Evolutionary conservation across 768 basidiomycete genomes (phyloP), one percentile per base, ranked within the genome.

Genomic region (Sutorius australiensis): DNA sequence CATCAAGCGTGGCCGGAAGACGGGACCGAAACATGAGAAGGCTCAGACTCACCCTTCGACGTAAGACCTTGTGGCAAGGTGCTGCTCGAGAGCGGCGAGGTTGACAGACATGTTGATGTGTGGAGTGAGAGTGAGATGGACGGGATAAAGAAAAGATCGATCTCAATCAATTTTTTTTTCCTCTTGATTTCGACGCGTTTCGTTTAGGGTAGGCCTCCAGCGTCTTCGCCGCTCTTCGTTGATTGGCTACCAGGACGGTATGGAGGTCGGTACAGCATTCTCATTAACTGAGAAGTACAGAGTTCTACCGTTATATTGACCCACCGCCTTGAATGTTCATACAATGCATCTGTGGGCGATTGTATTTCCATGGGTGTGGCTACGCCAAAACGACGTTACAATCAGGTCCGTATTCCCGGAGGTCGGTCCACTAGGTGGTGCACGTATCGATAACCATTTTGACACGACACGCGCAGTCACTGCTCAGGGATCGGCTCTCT

Each of bases 41-140:
- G 54, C 49, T 33, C 31, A 50, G 17, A 79, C 89, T 81, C 51
- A 95, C 93, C 93, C 93, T 69, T 94, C 89, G 46, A 95, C 79
- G 71, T 95, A 95, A 54, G 92, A 92, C 69, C 90, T 80, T 65
- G 86, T 81, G 51, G 84, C 70, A 64, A 99, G 90, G 80, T 95
- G 91, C 53, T 84, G 69, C 68, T 98, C 90, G 67, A 98, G 87
- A 60, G 87, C 82, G 28, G 67, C 58, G 60, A 89, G 77, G 71
- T 90, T 75, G 60, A 74, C 76, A 63, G 87, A 80, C 88, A 89
- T 91, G 12, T 63, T 67, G 52, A 60, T 47, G 55, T 64, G 41
- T 55, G 53, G 47, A 34, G 17, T 32, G 45, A 48, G 43, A 36
- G 40, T 36, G 53, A 63, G 55, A 64, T 63, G 72, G 54, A 56